A percentile compares a stretch with the other conserved stretches of the same genome.
Evolutionary conservation across 2,329 filamentous ascomycete genomes (phyloP).

Genomic region (Curvularia verruculosa): DNA sequence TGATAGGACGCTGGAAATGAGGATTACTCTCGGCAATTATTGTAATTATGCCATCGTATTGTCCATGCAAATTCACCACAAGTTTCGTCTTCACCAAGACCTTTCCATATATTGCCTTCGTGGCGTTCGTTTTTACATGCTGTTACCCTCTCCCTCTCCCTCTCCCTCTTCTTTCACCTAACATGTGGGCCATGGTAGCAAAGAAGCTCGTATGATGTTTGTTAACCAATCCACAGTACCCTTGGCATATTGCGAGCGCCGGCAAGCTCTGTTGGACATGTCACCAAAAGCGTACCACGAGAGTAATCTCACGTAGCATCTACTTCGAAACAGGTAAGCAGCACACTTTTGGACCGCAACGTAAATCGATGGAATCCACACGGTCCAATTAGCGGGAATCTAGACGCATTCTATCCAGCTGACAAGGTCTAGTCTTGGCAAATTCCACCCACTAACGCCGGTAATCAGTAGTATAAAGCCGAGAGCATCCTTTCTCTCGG

Average conservation of each 20-base stretch:
- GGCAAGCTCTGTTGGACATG: background rate
- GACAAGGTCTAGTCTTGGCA: background rate
- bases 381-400: background rate
- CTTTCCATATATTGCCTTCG: background rate
- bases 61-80: background rate
- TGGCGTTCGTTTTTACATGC: background rate
- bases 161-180: too few relatives aligned
- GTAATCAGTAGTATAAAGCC: background rate
- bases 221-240: background rate
- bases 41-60: constrained; percentile 7
- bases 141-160: background rate
- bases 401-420: background rate
- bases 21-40: background rate
- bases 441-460: background rate
- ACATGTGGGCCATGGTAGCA: background rate
- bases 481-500: background rate
- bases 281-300: background rate
- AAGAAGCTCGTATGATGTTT: background rate
- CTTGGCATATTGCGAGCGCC: background rate
- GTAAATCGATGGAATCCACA: background rate
- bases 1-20: background rate
- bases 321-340: background rate
- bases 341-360: background rate
- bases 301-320: background rate
- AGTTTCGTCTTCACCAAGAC: background rate